Base-by-base conservation (phyloP, 169 alveolate species). In the Fabrea salina region DNA sequence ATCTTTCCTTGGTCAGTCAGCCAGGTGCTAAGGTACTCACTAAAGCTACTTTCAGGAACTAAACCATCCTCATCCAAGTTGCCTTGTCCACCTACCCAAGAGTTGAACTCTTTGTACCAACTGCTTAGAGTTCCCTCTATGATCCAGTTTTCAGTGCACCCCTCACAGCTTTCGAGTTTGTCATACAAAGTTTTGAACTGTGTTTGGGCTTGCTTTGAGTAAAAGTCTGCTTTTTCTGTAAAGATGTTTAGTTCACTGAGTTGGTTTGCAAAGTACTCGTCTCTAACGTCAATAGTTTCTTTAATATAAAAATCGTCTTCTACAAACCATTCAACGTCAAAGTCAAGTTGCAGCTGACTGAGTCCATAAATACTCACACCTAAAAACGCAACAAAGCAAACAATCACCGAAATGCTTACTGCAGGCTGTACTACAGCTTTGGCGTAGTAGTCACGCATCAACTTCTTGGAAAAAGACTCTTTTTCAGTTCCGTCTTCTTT, bases 101-200 rank as follows among this genome's bases (percentile, higher is more conserved):
- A 19, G 4, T 4, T 5, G 6, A 39, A 19, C 6, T 19, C n/a
- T 70, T 70, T 16, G 32, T 5, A 56, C 80, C 80, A 70, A 6
- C 70, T 47, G 13, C 35, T 49, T 16, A 47, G 40, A 4, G 80
- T 43, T 5, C 44, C 44, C 40, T 7, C 49, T 16, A 49, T 27
- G 25, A 70, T 33, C 80, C 80, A 70, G 13, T 43, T 47, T 37
- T 43, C n/a, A n/a, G 61, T 19, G 33, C 80, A 70, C 16, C n/a
- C 33, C 6, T 30, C 49, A 33, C 80, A 70, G 4, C 25, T 19
- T 4, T 70, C 47, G 6, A 70, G 32, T 5, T 4, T 37, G 33
- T 47, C 13, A 11, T 39, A 25, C 30, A 70, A 33, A 5, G 16
- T 19, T 6, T 47, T 22, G 30, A 70, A 13, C n/a, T 41, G 16